A percentile compares a stretch with the other conserved stretches of the same genome.
These are phyloP conservation scores for Trichoderma simmonsii DNA, from an alignment of 2,329 filamentous ascomycete species.

Conservation along the genomic window DNA sequence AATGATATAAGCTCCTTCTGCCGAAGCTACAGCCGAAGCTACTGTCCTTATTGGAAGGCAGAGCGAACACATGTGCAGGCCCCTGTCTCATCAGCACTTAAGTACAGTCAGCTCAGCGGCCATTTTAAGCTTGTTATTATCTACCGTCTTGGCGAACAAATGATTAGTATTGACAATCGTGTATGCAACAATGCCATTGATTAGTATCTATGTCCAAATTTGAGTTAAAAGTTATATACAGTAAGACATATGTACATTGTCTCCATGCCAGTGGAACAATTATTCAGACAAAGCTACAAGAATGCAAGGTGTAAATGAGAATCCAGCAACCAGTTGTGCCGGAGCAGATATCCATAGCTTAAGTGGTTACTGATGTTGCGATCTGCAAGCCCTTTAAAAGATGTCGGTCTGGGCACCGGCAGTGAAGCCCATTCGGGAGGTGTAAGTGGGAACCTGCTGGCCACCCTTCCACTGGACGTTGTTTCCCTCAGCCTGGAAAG, in stretches of 20 bases:
- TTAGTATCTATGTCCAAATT: neutral
- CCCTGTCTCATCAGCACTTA: neutral
- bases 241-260: neutral
- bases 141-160: neutral
- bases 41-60: neutral
- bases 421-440: neutral
- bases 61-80: neutral
- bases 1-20: neutral
- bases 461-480: neutral
- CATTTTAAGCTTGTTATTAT: neutral
- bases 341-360: neutral
- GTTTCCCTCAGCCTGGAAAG: conserved; percentile 1
- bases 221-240: neutral
- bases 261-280: neutral
- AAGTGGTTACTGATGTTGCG: neutral
- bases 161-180: neutral
- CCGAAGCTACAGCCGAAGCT: no score
- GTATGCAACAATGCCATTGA: neutral
- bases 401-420: conserved; percentile 10
- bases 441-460: conserved; percentile 2
- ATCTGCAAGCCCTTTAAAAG: neutral
- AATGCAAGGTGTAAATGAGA: neutral
- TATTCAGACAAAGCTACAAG: neutral
- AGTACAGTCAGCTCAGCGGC: neutral
- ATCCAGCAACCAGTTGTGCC: no score